A percentile compares a stretch with the other conserved stretches of the same genome.
Conservation (phyloP, 1,284 basidiomycete species). For the Papiliotrema fonsecae region DNA sequence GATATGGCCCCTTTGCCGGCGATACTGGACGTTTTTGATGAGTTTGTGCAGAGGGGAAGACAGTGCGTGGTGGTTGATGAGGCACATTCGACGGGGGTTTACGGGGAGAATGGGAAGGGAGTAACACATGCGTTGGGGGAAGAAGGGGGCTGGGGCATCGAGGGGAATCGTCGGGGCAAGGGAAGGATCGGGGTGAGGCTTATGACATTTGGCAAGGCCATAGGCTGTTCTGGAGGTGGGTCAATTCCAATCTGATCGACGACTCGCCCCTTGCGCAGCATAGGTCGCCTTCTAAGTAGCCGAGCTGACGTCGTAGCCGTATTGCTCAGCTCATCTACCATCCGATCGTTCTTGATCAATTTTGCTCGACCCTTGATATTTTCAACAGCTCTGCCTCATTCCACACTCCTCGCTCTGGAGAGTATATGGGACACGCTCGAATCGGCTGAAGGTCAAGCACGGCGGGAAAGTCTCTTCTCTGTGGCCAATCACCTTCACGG, state of each 20-base stretch:
- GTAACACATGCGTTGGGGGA: constrained; percentile 37
- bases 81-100: constrained; percentile 80
- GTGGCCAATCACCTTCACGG: constrained; percentile 20
- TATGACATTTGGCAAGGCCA: constrained; percentile 64
- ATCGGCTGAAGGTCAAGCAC: constrained; percentile 59
- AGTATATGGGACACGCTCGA: constrained; percentile 74
- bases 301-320: constrained; percentile 58
- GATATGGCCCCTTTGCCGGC: constrained; percentile 71
- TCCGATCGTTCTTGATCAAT: constrained; percentile 82
- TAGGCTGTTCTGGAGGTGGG: constrained; percentile 73
- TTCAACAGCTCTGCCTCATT: constrained; percentile 72
- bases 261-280: constrained; percentile 16
- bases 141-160: constrained; percentile 48
- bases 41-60: constrained; percentile 43
- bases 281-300: too few species aligned
- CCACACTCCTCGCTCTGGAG: constrained; percentile 67
- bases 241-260: too few species aligned
- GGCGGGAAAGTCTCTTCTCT: constrained; percentile 20
- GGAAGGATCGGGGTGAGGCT: constrained; percentile 51
- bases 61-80: constrained; percentile 65
- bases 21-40: constrained; percentile 55
- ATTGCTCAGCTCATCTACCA: constrained; percentile 64
- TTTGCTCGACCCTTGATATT: constrained; percentile 89
- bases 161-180: constrained; percentile 40
- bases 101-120: constrained; percentile 60